Evolutionary conservation across 768 basidiomycete genomes (phyloP), one percentile per base, ranked within the genome.

Genomic region (Boletellus ananiceps): DNA sequence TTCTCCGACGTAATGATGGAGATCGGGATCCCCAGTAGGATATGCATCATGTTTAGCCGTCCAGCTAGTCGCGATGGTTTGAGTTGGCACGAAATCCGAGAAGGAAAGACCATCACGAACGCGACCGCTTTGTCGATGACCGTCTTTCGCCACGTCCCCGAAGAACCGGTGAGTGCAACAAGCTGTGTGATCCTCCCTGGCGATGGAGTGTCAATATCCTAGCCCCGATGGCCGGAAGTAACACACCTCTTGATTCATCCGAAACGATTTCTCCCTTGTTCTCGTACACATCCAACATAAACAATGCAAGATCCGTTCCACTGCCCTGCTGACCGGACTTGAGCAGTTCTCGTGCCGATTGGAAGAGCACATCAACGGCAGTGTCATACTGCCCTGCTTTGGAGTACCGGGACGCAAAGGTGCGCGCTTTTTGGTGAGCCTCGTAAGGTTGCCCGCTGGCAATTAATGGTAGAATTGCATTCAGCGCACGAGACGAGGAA

Each of bases 401-500:
- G 44, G 77, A 74, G 65, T 91, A 91, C 59, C 94, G 79, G 4
- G 93, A 84, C 5, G 92, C 92, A 56, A 95, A 96, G 15, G 94
- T 97, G 23, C 95, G 82, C 9, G 93, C 92, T 70, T 97, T 97
- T 68, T 97, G 94, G 60, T 97, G 95, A 0, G 94, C 94, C 53
- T 93, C 91, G 67, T 96, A 96, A 13, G 78, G 68, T 32, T 93
- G 90, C 9, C 84, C 80, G 9, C 75, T 73, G 5, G 77, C 67
- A 44, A 93, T 85, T 42, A 84, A 78, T 11, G 82, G 90, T 50
- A 86, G 71, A 56, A 88, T 90, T 9, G 86, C 87, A 53, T 79
- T 81, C 12, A 92, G 72, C 40, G 89, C 89, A 51, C 79, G 76
- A 27, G 82, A 69, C 31, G 84, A 83, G 15, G 82, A 71, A 6